These are phyloP conservation scores for Chlorella sp. DNA, from an alignment of 139 green algal species.

Conservation along the genomic window DNA sequence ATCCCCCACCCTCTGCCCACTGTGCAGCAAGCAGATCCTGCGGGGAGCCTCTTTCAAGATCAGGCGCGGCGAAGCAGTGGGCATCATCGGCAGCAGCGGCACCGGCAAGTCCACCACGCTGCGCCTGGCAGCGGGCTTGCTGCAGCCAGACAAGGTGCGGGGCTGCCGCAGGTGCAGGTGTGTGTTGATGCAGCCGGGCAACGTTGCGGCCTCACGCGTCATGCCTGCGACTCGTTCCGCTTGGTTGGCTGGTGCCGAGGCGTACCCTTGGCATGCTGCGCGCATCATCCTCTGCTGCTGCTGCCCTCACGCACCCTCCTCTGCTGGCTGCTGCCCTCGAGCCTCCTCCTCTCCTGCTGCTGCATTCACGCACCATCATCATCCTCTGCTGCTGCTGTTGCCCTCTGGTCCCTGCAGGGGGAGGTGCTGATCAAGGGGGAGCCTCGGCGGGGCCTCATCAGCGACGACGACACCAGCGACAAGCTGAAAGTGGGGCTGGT, in stretches of 20 bases:
- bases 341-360: not conserved
- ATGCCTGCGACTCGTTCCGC: too few relatives aligned
- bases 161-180: not conserved
- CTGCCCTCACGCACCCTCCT: not conserved
- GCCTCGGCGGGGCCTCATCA: constrained; percentile 75
- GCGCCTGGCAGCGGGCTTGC: constrained; percentile 91
- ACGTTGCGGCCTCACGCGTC: too few relatives aligned
- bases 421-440: constrained; percentile 86
- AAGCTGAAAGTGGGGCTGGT: constrained; percentile 56
- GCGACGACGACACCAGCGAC: constrained; percentile 65
- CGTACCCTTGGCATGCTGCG: too few relatives aligned
- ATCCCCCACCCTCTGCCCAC: not conserved
- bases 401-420: constrained; percentile 51
- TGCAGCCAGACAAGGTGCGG: constrained; percentile 86
- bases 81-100: constrained; percentile 97
- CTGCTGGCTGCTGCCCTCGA: not conserved
- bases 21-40: constrained; percentile 86
- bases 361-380: not conserved
- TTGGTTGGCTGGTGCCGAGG: not conserved
- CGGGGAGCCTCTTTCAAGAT: constrained; percentile 93
- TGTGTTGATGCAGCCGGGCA: not conserved
- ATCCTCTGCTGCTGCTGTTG: not conserved
- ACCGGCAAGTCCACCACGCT: constrained; percentile 98
- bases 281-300: not conserved
- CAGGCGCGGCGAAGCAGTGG: constrained; percentile 93